These are phyloP conservation scores for Trichophyton schoenleinii DNA, from an alignment of 2,329 filamentous ascomycete species.

Conservation along the genomic window DNA sequence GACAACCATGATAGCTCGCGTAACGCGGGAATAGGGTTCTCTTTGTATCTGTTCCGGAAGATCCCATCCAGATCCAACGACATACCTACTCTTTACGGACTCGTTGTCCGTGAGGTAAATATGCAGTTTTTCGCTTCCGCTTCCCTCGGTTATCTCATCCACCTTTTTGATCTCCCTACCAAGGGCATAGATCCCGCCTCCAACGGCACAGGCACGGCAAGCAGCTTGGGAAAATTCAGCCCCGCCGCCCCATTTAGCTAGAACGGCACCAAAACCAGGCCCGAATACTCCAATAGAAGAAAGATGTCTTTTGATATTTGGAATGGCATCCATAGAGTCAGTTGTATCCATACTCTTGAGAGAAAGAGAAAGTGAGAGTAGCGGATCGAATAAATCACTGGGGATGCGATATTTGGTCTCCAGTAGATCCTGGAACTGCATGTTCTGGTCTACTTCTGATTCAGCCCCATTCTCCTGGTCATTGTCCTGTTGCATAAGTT, in stretches of 20 bases:
- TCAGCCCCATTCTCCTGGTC: constrained; percentile 40
- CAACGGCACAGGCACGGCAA: constrained; percentile 81
- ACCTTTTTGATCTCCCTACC: constrained; percentile 48
- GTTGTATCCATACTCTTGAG: constrained; percentile 44
- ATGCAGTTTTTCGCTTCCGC: constrained; percentile 16
- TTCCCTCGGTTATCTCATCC: constrained; percentile 6
- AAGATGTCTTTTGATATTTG: constrained; percentile 64
- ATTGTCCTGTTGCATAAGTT: constrained; percentile 53
- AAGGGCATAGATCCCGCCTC: constrained; percentile 80
- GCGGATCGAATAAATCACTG: constrained; percentile 49
- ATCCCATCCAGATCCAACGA: constrained; percentile 30
- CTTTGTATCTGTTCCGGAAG: constrained; percentile 17
- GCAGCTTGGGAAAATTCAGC: constrained; percentile 84
- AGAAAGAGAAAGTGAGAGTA: constrained; percentile 62
- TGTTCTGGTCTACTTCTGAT: constrained; percentile 44
- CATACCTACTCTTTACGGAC: constrained; percentile 23
- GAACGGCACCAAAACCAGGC: constrained; percentile 73
- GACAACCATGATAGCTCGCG: constrained; percentile 56
- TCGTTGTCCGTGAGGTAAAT: constrained; percentile 28
- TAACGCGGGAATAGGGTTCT: constrained; percentile 30
- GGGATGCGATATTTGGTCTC: constrained; percentile 54
- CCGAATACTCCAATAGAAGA: constrained; percentile 80
- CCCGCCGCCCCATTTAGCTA: constrained; percentile 85
- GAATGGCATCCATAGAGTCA: constrained; percentile 56
- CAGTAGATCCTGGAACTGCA: constrained; percentile 37